phyloP scores from a whole-genome alignment of 2,329 filamentous ascomycete species.

The Orbilia ellipsospora region DNA sequence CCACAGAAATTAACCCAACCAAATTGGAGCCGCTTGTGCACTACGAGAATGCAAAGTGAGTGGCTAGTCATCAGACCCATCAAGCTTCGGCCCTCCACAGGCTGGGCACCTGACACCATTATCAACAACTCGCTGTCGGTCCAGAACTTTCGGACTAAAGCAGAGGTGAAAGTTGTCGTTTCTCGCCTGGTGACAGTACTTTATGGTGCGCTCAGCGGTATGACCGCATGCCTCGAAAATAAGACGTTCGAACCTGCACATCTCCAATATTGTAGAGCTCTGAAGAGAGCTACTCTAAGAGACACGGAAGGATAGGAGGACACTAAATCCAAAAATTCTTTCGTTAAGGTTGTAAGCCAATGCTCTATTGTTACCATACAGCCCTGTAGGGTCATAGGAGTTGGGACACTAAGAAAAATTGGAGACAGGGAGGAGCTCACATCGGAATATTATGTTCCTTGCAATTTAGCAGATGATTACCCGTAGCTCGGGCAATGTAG shows the following conservation, averaged over 20 bases:
- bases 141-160: conserved; percentile 69
- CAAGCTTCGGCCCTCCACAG: conserved; percentile 37
- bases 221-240: conserved; percentile 73
- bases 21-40: no score
- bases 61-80: conserved; percentile 26
- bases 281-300: neutral
- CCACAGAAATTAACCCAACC: no score
- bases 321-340: neutral
- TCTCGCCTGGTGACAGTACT: conserved; percentile 79
- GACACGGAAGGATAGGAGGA: conserved; percentile 16
- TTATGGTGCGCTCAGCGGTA: conserved; percentile 70
- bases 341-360: conserved; percentile 7
- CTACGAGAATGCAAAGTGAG: no score
- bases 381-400: conserved; percentile 12
- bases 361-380: neutral
- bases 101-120: conserved; percentile 62
- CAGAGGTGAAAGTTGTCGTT: conserved; percentile 78
- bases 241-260: conserved; percentile 79
- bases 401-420: neutral
- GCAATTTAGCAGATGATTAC: neutral
- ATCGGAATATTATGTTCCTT: conserved; percentile 6
- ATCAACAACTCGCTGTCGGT: conserved; percentile 66
- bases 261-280: conserved; percentile 59
- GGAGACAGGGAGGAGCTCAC: conserved; percentile 11
- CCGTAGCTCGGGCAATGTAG: neutral